Base-by-base conservation (phyloP, 2,329 filamentous ascomycete genomes). In the Fusarium sp. region DNA sequence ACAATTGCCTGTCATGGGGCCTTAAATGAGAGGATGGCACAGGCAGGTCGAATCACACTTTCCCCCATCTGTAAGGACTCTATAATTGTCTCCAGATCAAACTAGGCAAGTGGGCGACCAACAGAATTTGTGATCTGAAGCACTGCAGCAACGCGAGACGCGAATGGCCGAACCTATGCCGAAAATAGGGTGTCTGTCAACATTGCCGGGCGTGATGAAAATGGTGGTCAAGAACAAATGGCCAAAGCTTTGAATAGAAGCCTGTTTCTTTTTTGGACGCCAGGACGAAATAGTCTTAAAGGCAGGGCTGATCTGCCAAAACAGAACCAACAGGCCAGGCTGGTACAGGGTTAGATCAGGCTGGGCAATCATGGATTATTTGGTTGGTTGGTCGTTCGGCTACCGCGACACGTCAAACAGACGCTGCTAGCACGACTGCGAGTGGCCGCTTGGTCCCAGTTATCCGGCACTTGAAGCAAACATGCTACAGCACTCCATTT, bases 371-470 rank as follows among this genome's bases (percentile, higher is more conserved):
- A 58, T 54, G 56, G 53, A 56, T 60, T 73, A 42, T 48, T 42
- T 69, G 72, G 57, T 58, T 74, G 72, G 68, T 60, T 41, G 41
- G 65, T 56, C 48, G 47, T 59, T 69, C 55, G 59, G 68, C 26
- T 62, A 72, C 50, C 57, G 41, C 60, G 66, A 70, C 67, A 69
- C 63, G 57, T 65, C 69, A 74, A 75, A 70, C 72, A 61, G 72
- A 67, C 55, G 39, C 62, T 42, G 61, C 48, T 48, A 73, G 57
- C 53, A 66, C 48, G 35, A 42, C 65, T 69, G 72, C 50, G 54
- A 61, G 57, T 66, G 64, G 41, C 61, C 60, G 72, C 35, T 45
- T 64, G 63, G 65, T 66, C 69, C 69, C 66, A 60, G 55, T 36
- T 61, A 55, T 70, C 60, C 50, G 63, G 73, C 57, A 72, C 47